A percentile compares a stretch with the other conserved stretches of the same genome.
phyloP scores from a whole-genome alignment of 345 rosid genomes.

The Atalantia buxifolia region DNA sequence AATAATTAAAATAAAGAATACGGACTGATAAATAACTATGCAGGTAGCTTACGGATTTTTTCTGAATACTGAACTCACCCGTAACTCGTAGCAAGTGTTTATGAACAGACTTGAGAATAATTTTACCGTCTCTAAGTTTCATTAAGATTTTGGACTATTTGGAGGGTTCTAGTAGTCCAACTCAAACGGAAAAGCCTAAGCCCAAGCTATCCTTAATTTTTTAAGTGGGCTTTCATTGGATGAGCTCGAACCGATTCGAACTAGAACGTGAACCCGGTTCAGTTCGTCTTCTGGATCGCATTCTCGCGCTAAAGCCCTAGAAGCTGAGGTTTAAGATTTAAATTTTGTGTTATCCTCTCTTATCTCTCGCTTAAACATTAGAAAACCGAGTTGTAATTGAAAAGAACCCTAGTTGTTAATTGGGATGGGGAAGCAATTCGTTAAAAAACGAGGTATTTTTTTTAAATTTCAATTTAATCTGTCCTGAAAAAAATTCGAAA shows the following conservation, averaged over 20 bases:
- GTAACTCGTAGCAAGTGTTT: too few relatives aligned
- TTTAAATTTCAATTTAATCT: background rate
- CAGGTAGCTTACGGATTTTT: fast-evolving
- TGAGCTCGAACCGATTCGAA: background rate
- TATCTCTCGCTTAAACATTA: background rate
- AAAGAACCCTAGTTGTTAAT: background rate
- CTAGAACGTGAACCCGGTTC: background rate
- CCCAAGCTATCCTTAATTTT: background rate
- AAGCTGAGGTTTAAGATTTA: background rate
- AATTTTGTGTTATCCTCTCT: background rate
- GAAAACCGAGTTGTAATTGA: background rate
- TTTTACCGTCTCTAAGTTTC: too few relatives aligned
- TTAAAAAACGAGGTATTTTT: background rate
- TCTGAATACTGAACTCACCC: too few relatives aligned
- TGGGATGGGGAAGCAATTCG: conserved; percentile 7
- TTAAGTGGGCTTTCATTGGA: background rate
- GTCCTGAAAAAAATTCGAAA: background rate
- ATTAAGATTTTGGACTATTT: too few relatives aligned
- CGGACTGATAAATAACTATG: fast-evolving
- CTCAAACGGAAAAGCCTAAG: background rate
- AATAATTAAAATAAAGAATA: too few relatives aligned
- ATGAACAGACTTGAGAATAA: too few relatives aligned
- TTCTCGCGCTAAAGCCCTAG: conserved; percentile 15
- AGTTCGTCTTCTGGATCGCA: background rate
- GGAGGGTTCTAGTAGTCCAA: too few relatives aligned